Percentiles rank a stretch among this genome's conserved stretches.
These are phyloP conservation scores for Falciphora oryzae DNA, from an alignment of 2,329 filamentous ascomycete species.

Conservation along the genomic window DNA sequence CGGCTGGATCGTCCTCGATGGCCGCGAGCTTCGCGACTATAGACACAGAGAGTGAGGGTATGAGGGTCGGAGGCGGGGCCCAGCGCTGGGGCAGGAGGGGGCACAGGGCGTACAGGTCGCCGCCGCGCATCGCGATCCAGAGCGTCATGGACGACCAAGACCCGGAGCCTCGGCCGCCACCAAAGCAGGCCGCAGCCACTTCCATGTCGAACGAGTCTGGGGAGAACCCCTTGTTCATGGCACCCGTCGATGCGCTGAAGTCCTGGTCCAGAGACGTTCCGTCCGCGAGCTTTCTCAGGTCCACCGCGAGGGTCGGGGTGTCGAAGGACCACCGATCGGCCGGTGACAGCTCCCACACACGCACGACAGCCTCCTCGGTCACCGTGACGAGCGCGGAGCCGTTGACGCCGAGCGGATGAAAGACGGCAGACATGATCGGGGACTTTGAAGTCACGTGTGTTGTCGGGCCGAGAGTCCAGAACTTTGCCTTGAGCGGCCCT, in stretches of 20 bases:
- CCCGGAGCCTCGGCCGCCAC: conserved; percentile 53
- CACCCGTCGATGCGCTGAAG: conserved; percentile 68
- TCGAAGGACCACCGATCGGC: conserved; percentile 84
- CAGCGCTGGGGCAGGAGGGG: conserved; percentile 84
- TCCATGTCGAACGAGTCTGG: conserved; percentile 91
- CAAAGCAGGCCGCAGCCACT: conserved; percentile 81
- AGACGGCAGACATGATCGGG: conserved; percentile 73
- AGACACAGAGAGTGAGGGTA: conserved; percentile 76
- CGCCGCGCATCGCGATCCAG: conserved; percentile 92
- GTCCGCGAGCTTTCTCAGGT: conserved; percentile 83
- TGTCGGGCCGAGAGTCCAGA: conserved; percentile 86
- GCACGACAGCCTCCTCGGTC: conserved; percentile 79
- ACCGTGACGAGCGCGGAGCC: conserved; percentile 81
- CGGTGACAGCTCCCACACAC: conserved; percentile 85
- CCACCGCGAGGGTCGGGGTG: conserved; percentile 73
- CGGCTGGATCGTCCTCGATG: conserved; percentile 52
- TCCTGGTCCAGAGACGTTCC: conserved; percentile 78
- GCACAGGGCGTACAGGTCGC: conserved; percentile 89
- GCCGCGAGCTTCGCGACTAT: conserved; percentile 69
- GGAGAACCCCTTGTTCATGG: conserved; percentile 76
- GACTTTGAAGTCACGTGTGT: conserved; percentile 85
- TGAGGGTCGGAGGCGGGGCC: conserved; percentile 68
- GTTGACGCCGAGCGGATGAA: conserved; percentile 86
- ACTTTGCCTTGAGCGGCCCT: conserved; percentile 70
- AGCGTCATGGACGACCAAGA: conserved; percentile 96